Base-by-base conservation (phyloP, 352 stramenopile species). In the Phytopythium cucurbitacearum region DNA sequence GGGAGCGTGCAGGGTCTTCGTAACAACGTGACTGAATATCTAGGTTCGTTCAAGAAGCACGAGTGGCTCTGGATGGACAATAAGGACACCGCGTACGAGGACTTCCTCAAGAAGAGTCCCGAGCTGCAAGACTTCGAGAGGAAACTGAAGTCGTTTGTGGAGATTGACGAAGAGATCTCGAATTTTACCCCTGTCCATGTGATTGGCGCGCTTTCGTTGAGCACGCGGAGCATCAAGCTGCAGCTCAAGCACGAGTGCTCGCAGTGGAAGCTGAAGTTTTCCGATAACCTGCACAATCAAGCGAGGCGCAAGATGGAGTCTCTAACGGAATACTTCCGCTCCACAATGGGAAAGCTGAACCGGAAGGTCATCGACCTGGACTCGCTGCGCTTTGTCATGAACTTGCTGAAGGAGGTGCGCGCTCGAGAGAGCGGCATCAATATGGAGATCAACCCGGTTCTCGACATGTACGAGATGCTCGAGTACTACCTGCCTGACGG, bases 401-500 rank as follows among this genome's bases (percentile, higher is more conserved):
- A 97, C 59, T 57, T 99, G 38, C 78, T 99, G 1, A 96, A 97
- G 57, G 96, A 99, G 72, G 93, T 99, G 12, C 91, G 96, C n/a
- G 90, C 96, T 15, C 85, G 96, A 28, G 97, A 99, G 58, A 98
- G 92, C 47, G 94, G 89, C 5, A 99, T 99, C 68, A 97, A 98
- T 46, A 98, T 98, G 87, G 96, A 99, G 65, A 98, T 99, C 57
- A 95, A 95, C 43, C 96, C 97, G 3, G 96, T 99, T 41, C 82
- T 99, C 48, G 95, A 98, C 48, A 99, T 99, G 97, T 99, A 99
- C 77, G 89, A 94, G 51, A 98, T 99, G 92, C 80, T 99, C 15
- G 90, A 98, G 64, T 94, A 93, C 40, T 98, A 97, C 55, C 43
- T 97, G 1, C 88, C 92, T 3, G 82, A 96, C 32, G 92, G 91